Evolutionary conservation across 2,329 filamentous ascomycete species (phyloP).

Genomic region (Ophiocordyceps camponoti-rufipedis): DNA sequence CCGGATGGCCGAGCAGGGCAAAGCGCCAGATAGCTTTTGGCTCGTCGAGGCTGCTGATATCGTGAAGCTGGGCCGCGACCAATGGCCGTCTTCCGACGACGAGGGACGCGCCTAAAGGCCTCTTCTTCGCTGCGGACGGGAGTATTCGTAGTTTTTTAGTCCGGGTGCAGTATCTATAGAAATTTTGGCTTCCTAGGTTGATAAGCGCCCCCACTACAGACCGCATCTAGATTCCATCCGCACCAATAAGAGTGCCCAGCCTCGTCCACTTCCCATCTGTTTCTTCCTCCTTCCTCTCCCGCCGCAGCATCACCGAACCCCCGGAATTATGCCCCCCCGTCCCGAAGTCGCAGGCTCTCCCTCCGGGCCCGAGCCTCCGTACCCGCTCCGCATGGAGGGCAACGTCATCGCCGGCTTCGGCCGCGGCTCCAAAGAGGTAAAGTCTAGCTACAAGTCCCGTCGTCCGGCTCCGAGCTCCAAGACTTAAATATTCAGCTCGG

Average conservation of each 20-base stretch:
- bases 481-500: constrained; percentile 43
- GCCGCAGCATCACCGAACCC: not conserved
- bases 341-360: constrained; percentile 57
- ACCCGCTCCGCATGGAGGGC: constrained; percentile 68
- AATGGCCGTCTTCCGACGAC: constrained; percentile 21
- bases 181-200: no score
- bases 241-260: not conserved
- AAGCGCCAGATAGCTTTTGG: constrained; percentile 43
- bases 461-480: no score
- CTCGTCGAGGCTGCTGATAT: constrained; percentile 42
- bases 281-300: not conserved
- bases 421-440: constrained; percentile 76
- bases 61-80: constrained; percentile 43
- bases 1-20: constrained; percentile 37
- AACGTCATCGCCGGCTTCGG: constrained; percentile 87
- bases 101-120: not conserved
- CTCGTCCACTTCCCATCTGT: not conserved
- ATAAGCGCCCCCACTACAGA: not conserved
- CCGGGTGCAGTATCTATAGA: no score
- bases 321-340: constrained; percentile 22
- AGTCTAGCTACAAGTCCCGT: no score
- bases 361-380: constrained; percentile 57
- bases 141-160: no score
- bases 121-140: not conserved
- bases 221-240: not conserved